phyloP scores from a whole-genome alignment of 306 rosid genomes.

The Vigna radiata region DNA sequence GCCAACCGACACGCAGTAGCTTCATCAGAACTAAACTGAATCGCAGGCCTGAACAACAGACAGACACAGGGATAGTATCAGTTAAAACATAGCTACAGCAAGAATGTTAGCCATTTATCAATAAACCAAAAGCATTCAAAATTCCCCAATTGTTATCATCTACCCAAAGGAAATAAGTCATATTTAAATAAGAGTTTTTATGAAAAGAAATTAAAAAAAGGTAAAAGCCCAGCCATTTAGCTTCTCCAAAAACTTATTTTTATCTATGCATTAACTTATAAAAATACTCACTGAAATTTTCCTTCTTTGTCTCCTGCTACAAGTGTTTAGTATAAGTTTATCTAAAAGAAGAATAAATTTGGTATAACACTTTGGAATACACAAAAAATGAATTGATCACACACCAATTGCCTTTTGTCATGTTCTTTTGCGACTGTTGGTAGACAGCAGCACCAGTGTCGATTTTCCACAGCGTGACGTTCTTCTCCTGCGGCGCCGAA shows the following conservation, averaged over 20 bases:
- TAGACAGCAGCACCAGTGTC: conserved; percentile 68
- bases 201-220: background rate
- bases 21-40: conserved; percentile 84
- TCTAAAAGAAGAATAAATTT: background rate
- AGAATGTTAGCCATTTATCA: background rate
- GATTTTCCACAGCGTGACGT: conserved; percentile 68
- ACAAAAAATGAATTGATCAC: background rate
- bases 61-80: background rate
- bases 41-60: conserved; percentile 69
- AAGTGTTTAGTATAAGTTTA: background rate
- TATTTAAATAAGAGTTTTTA: too few relatives aligned
- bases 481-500: conserved; percentile 75
- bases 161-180: background rate
- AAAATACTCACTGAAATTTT: too few relatives aligned
- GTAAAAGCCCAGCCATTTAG: background rate
- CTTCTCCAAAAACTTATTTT: background rate
- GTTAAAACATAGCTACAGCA: background rate
- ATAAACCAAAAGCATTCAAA: background rate
- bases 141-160: background rate
- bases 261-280: too few relatives aligned
- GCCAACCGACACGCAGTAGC: conserved; percentile 79
- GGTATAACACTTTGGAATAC: background rate
- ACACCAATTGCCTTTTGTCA: conserved; percentile 76
- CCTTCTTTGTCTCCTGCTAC: background rate
- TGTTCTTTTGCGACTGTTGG: conserved; percentile 76